Base-by-base conservation (phyloP, 192 early-diverging fungal species). In the Irineochytrium annulatum region DNA sequence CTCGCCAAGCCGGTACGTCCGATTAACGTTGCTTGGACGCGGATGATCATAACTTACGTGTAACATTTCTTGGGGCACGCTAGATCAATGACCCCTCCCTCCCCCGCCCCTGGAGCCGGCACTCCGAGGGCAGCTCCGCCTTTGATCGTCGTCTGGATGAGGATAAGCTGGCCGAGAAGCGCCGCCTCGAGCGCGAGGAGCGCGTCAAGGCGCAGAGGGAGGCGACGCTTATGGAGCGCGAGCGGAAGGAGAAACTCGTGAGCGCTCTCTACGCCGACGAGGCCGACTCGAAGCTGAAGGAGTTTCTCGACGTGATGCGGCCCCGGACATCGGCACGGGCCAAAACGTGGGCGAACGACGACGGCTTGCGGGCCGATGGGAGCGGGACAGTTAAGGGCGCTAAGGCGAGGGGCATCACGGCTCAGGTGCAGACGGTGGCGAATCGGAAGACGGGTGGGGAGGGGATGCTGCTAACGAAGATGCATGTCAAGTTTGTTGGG, bases 331-430 rank as follows among this genome's bases (percentile, higher is more conserved):
- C 68, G 27, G 78, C 86, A 0, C 81, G 76, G 24, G 79, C 80
- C 48, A 80, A 83, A 61, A 90, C 91, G 1, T 98, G 95, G 95
- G 83, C 87, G 2, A 96, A 98, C 72, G 93, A 98, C 54, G 93
- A 96, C 63, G 59, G 44, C 13, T 16, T 51, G 16, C 48, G 22
- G 14, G 44, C 55, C 39, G 65, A 63, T 19, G 71, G 52, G 14
- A 24, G 19, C 24, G 53, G 55, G 1, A 29, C 34, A n/a, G 27
- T 63, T 6, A 48, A 43, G 55, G 46, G 49, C 34, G 74, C 27
- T 60, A 73, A 57, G 57, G 22, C 27, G 16, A 22, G 26, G 8
- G 28, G 27, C 19, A 68, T 17, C 43, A 60, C 58, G 60, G 22
- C 31, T 41, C 49, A 61, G 28, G 77, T 73, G 11, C 43, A 69